Evolutionary conservation across 768 basidiomycete genomes (phyloP), one percentile per base, ranked within the genome.

Genomic region (Sistotremastrum suecicum): DNA sequence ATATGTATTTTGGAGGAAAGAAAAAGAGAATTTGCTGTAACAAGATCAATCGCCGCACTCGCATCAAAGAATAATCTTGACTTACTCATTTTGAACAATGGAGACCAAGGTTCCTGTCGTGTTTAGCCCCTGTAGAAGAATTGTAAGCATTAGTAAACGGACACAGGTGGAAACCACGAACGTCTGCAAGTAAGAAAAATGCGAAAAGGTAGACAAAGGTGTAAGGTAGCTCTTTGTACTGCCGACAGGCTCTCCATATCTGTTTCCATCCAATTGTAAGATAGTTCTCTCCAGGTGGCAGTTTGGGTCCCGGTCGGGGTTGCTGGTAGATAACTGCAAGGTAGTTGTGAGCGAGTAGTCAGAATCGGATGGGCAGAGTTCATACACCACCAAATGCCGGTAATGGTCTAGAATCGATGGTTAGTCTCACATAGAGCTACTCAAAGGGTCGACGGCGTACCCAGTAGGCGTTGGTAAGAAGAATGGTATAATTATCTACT

Each of bases 381-480:
- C 80, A 41, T 62, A 86, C 84, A 87, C 88, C 88, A 92, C 78
- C 88, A 90, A 42, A 88, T 76, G 5, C 86, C 87, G 6, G 70
- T 67, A 1, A 89, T 7, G 20, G 20, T 20, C 20, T 20, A 20
- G 20, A 20, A 20, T 20, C 20, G 20, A 20, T 1, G 1, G 20
- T 20, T 20, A 20, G 20, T 20, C 20, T 20, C 20, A 20, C 20
- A 20, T 20, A 20, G 20, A 20, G 20, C 20, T 20, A 20, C 20
- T 20, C 20, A 20, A 20, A 20, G 20, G 20, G 20, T 20, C 20
- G 20, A 20, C 20, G 20, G 20, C 20, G 40, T 7, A 91, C 81
- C 85, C 82, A 81, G 51, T 86, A 85, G 0, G 65, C 69, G 47
- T 79, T 87, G 9, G 75, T 78, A 28, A 86, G 54, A 11, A 78